phyloP scores from a whole-genome alignment of 805 yeast species.

The Starmera quercuum region DNA sequence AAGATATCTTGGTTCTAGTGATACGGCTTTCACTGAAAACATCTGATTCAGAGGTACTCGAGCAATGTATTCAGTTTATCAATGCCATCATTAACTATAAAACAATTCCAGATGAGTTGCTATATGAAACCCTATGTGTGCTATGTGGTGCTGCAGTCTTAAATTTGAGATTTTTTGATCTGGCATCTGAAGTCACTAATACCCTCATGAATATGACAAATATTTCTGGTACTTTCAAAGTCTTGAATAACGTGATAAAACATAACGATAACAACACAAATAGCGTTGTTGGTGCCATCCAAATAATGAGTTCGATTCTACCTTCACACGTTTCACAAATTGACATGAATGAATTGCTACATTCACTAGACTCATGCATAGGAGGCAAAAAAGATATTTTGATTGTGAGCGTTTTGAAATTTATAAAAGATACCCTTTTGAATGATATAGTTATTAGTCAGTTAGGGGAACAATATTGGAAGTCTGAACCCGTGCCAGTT shows the following conservation, averaged over 20 bases:
- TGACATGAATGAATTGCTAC: constrained; percentile 23
- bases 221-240: constrained; percentile 7
- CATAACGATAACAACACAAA: constrained; percentile 16
- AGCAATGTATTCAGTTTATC: constrained; percentile 32
- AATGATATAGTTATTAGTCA: constrained; percentile 21
- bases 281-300: constrained; percentile 32
- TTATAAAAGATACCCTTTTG: constrained; percentile 32
- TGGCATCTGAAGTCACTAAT: constrained; percentile 31
- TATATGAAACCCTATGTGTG: constrained; percentile 32
- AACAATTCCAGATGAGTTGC: constrained; percentile 32
- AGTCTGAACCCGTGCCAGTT: constrained; percentile 17
- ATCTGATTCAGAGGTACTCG: constrained; percentile 27
- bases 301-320: constrained; percentile 26
- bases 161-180: constrained; percentile 26
- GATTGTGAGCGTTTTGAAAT: constrained; percentile 32
- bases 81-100: constrained; percentile 39
- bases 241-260: constrained; percentile 12
- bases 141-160: constrained; percentile 36
- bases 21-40: constrained; percentile 34
- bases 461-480: constrained; percentile 36
- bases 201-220: constrained; percentile 21
- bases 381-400: constrained; percentile 29
- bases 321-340: constrained; percentile 19
- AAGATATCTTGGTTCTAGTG: constrained; percentile 25
- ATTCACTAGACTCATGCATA: constrained; percentile 24